Conservation (phyloP, 495 filamentous ascomycete species). For the Neurospora sp. region DNA sequence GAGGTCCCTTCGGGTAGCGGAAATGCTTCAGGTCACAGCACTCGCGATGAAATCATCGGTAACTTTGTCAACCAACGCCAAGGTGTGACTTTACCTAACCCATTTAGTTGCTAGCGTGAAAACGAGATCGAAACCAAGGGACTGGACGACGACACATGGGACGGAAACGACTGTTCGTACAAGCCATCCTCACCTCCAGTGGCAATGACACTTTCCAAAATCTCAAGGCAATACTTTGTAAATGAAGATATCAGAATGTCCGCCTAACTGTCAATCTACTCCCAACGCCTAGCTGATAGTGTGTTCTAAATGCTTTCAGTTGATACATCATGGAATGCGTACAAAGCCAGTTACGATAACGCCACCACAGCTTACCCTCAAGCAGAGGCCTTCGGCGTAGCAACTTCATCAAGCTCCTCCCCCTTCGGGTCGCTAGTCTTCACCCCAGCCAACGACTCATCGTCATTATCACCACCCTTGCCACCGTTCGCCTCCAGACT, state of each 20-base stretch:
- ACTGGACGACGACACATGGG: background rate
- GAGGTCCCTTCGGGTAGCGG: background rate
- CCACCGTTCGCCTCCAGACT: background rate
- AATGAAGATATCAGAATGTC: background rate
- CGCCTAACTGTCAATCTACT: background rate
- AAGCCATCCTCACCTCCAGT: too few species aligned
- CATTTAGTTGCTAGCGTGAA: background rate
- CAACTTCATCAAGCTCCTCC: constrained; percentile 16
- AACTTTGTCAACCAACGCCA: background rate
- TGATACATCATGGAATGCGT: background rate
- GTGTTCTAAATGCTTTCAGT: background rate
- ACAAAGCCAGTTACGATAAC: background rate
- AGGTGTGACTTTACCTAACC: background rate
- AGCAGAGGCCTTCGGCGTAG: background rate
- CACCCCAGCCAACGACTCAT: constrained; percentile 16
- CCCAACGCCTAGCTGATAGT: background rate
- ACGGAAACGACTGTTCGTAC: background rate
- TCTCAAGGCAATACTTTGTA: background rate
- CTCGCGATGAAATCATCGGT: background rate
- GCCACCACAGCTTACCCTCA: background rate
- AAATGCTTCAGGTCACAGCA: background rate
- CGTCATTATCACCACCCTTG: constrained; percentile 6
- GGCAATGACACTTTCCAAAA: background rate
- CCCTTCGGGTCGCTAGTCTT: constrained; percentile 23
- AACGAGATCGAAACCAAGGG: background rate